A percentile compares a stretch with the other conserved stretches of the same genome.
Evolutionary conservation across 768 basidiomycete species (phyloP).

Genomic region (Trametes cinnabarina): DNA sequence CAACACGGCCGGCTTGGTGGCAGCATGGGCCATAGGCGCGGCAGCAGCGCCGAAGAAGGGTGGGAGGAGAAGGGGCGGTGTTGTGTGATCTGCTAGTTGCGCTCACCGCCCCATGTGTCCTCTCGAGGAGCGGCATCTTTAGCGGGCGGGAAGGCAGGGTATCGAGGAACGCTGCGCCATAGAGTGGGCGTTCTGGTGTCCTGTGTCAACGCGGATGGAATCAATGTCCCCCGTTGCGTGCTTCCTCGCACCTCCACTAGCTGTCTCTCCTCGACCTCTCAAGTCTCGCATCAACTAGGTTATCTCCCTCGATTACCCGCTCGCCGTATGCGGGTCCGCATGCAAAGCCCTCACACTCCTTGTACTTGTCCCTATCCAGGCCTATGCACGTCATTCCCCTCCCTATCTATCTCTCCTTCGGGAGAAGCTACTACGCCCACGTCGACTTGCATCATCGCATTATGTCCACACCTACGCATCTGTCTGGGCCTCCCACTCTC

Average conservation of each 20-base stretch:
- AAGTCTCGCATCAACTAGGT: neutral
- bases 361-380: slow-evolving; percentile 1
- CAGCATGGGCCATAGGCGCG: slow-evolving; percentile 26
- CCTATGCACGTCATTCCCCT: neutral
- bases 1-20: slow-evolving; percentile 37
- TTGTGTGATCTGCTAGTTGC: slow-evolving; percentile 62
- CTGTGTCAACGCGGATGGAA: neutral
- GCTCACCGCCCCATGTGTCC: neutral
- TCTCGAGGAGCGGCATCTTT: neutral
- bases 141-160: neutral
- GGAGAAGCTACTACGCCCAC: neutral
- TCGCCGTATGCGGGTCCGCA: slow-evolving; percentile 4
- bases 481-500: neutral
- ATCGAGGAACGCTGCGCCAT: neutral
- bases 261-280: too few species aligned
- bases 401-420: too few species aligned
- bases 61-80: slow-evolving; percentile 53
- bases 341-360: neutral
- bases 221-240: neutral
- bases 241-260: too few species aligned
- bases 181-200: slow-evolving; percentile 5
- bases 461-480: neutral
- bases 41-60: slow-evolving; percentile 29
- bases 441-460: neutral
- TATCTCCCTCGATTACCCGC: neutral